These are phyloP conservation scores for Persicaria maculosa DNA, from an alignment of 148 eudicot species.

Conservation along the genomic window DNA sequence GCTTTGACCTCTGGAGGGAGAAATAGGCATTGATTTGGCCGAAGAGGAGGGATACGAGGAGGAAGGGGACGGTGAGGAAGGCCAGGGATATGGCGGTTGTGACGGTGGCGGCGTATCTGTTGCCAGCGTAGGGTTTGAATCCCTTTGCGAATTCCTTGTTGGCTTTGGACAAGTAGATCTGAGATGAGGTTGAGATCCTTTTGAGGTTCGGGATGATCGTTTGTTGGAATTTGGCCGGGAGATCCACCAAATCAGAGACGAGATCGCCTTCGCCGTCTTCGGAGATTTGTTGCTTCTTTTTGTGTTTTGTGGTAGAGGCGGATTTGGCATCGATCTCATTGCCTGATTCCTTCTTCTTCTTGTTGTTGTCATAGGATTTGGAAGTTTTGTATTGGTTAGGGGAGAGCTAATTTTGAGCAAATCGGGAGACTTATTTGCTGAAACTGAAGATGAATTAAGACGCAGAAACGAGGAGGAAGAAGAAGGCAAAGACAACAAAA, in stretches of 20 bases:
- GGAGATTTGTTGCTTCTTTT: no score
- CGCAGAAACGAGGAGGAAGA: no score
- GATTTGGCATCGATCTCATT: no score
- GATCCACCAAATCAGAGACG: slow-evolving; percentile 29
- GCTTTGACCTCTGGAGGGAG: slow-evolving; percentile 66
- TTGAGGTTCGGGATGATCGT: slow-evolving; percentile 71
- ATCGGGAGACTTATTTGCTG: no score
- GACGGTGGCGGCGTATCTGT: slow-evolving; percentile 45
- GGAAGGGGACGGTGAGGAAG: slow-evolving; percentile 53
- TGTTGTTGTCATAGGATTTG: no score
- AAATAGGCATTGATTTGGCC: slow-evolving; percentile 59
- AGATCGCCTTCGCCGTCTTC: no score
- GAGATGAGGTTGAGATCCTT: slow-evolving; percentile 55
- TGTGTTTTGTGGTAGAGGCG: no score
- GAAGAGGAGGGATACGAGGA: slow-evolving; percentile 62
- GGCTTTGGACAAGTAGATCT: slow-evolving; percentile 42
- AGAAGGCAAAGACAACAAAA: no score
- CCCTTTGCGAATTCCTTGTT: slow-evolving; percentile 56
- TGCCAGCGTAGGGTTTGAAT: slow-evolving; percentile 68
- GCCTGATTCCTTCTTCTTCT: no score
- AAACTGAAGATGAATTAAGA: no score
- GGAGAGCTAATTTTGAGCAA: no score
- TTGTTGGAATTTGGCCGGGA: slow-evolving; percentile 69
- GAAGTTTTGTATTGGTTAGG: no score
- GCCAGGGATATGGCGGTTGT: slow-evolving; percentile 47